Evolutionary conservation across 1,284 basidiomycete species (phyloP).

Genomic region (Omphalotus olearius): DNA sequence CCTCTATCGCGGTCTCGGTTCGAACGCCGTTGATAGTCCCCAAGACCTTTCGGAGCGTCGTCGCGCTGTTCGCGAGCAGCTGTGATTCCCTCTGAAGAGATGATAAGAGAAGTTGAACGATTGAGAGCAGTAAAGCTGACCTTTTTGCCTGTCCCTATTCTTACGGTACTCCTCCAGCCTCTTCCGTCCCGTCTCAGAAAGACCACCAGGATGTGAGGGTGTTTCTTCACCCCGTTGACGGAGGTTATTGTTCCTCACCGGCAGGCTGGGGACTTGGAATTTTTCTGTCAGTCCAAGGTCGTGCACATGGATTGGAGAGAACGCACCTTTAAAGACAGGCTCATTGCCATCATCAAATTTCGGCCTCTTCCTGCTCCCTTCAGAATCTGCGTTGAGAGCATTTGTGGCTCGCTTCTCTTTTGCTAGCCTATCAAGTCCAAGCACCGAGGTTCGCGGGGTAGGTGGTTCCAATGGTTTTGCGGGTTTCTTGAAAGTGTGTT

Average conservation of each 20-base stretch:
- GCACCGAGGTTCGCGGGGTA: conserved; percentile 68
- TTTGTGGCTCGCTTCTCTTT: conserved; percentile 77
- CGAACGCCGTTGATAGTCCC: conserved; percentile 65
- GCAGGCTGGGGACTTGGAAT: conserved; percentile 69
- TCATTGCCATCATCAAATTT: conserved; percentile 60
- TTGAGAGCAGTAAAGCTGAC: conserved; percentile 28
- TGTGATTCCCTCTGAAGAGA: conserved; percentile 53
- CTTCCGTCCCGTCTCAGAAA: conserved; percentile 71
- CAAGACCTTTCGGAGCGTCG: conserved; percentile 60
- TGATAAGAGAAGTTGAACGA: conserved; percentile 6
- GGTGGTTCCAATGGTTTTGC: conserved; percentile 67
- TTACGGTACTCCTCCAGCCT: conserved; percentile 74
- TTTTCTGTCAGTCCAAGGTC: conserved; percentile 7
- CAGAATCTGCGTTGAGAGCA: conserved; percentile 33
- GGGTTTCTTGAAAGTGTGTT: conserved; percentile 75
- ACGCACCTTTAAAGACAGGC: conserved; percentile 80
- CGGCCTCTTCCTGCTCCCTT: conserved; percentile 60
- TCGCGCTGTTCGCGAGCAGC: conserved; percentile 48
- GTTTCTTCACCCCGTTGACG: conserved; percentile 85
- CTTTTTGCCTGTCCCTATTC: conserved; percentile 63
- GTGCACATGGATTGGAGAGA: background rate
- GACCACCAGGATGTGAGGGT: conserved; percentile 88
- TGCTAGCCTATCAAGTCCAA: conserved; percentile 86
- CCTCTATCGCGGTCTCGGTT: conserved; percentile 55
- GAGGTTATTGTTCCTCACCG: conserved; percentile 52